Base-by-base conservation (phyloP, 176 grass and related monocot genomes). In the Elymus sibiricus region DNA sequence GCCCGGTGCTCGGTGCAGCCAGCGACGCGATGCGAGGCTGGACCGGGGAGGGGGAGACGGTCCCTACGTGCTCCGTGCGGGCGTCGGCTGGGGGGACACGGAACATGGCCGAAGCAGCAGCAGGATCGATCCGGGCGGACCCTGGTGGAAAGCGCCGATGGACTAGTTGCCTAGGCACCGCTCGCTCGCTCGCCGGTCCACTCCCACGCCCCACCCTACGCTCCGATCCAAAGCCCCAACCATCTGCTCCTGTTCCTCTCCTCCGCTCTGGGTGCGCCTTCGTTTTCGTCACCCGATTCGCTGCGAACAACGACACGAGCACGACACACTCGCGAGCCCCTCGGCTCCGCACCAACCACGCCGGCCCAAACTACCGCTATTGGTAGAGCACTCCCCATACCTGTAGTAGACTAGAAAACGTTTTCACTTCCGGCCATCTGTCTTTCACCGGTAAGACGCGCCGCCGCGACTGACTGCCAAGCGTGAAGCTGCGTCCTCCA, bases 81-180 rank as follows among this genome's bases (percentile, higher is more conserved):
- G 51, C 17, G 51, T 64, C 10, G 25, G 24, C 47, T 49, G 15
- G 38, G 72, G 46, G 75, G 51, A 77, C 75, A 59, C 7, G 74
- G 47, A 58, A 77, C 74, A 58, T 77, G 49, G 27, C 77, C 43
- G 67, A 22, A 56, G 53, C 19, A 62, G 46, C 70, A 39, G 24
- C 77, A 56, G 56, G 72, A 12, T 44, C 42, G 10, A 44, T 44
- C 32, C 4, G 32, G 4, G 4, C 42, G 42, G 42, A 9, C 46
- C 47, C 15, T 51, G 87, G 87, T 79, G 86, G 60, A 83, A 82
- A 87, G 81, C 76, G 79, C 28, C 53, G 16, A 67, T 16, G 5
- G 49, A 53, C 44, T 5, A 16, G 49, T n/a, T 9, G 24, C 53
- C 53, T n/a, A 75, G 11, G 8, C 25, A 2, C 40, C 12, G n/a